Conservation (phyloP, 2,329 filamentous ascomycete species). For the Fusarium torulosum region DNA sequence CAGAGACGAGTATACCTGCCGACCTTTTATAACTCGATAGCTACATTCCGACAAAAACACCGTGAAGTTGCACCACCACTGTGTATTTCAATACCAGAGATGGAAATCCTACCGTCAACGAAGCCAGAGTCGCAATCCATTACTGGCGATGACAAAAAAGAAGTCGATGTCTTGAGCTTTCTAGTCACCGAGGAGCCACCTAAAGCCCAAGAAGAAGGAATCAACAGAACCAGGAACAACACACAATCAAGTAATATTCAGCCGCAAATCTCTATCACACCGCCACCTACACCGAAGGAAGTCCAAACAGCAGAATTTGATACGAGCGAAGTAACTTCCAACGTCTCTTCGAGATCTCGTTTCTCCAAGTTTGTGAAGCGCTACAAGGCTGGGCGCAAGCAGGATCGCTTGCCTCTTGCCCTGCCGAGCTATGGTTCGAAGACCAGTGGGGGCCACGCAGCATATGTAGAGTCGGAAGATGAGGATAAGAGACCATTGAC, state of each 20-base stretch:
- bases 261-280: conserved; percentile 4
- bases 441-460: background rate
- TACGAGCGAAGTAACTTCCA: background rate
- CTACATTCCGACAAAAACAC: conserved; percentile 15
- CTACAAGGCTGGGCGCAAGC: background rate
- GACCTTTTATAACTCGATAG: conserved; percentile 24
- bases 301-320: background rate
- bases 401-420: background rate
- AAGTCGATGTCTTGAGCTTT: background rate
- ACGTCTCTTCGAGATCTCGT: conserved; percentile 9
- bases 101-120: accelerated
- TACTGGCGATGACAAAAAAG: background rate
- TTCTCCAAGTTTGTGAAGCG: conserved; percentile 6
- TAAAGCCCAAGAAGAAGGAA: background rate
- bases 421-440: background rate
- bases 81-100: accelerated
- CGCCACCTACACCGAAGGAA: background rate
- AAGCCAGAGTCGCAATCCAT: background rate
- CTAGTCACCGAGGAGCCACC: background rate
- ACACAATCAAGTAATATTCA: background rate
- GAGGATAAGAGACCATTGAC: conserved; percentile 4
- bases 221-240: background rate
- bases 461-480: background rate
- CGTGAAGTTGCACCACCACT: background rate
- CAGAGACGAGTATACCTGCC: conserved; percentile 18